Evolutionary conservation across 192 early-diverging fungal genomes (phyloP).

Genomic region (Phycomyces blakesleeanus): DNA sequence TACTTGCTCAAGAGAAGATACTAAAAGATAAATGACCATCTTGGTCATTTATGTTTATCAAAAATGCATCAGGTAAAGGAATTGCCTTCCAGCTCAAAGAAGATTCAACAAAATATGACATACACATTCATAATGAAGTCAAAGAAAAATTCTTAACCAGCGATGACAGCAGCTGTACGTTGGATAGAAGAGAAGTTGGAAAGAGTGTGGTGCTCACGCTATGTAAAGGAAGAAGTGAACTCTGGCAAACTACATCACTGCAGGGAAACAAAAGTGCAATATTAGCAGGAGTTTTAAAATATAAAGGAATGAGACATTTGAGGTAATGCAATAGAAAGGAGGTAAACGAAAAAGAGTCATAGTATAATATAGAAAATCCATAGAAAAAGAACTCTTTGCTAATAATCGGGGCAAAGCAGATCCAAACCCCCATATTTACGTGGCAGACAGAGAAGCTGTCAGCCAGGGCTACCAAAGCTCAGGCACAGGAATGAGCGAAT

Average conservation of each 20-base stretch:
- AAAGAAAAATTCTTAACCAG: not conserved
- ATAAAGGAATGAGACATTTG: not conserved
- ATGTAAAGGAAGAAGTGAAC: not conserved
- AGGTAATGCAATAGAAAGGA: not conserved
- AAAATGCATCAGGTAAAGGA: too few species aligned
- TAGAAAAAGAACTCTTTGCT: not conserved
- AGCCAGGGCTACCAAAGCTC: not conserved
- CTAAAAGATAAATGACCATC: too few species aligned
- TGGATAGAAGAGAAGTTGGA: not conserved
- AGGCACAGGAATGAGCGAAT: too few species aligned
- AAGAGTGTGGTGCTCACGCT: too few species aligned
- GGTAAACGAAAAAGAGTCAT: not conserved
- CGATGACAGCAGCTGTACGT: not conserved
- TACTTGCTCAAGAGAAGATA: not conserved
- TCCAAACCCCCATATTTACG: too few species aligned
- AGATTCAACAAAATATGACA: too few species aligned
- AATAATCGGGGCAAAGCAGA: not conserved
- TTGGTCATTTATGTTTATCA: too few species aligned
- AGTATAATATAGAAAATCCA: not conserved
- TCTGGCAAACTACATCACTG: not conserved
- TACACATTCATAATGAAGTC: too few species aligned
- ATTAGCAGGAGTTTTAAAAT: not conserved
- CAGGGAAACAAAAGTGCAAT: not conserved
- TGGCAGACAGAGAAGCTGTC: too few species aligned
- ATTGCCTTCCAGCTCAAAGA: too few species aligned